Evolutionary conservation across 768 basidiomycete genomes (phyloP).

Genomic region (Auricularia auricula-judae): DNA sequence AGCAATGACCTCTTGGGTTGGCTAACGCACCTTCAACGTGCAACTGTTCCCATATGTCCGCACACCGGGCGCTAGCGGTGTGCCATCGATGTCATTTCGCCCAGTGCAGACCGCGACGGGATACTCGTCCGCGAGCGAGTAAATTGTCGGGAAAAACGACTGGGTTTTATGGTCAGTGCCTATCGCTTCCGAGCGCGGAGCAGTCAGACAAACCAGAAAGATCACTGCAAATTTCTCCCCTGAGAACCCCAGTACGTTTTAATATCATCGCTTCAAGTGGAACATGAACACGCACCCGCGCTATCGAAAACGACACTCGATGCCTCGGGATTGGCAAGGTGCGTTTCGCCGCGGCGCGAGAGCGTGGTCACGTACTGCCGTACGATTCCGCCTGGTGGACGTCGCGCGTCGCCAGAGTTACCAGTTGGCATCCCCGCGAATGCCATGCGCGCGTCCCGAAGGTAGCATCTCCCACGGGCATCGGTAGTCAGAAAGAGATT

Average conservation of each 20-base stretch:
- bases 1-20: not conserved
- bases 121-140: constrained; percentile 50
- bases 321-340: constrained; percentile 50
- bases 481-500: constrained; percentile 62
- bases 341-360: constrained; percentile 27
- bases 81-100: constrained; percentile 43
- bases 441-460: constrained; percentile 65
- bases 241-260: constrained; percentile 15
- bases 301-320: constrained; percentile 60
- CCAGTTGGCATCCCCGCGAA: constrained; percentile 22
- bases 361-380: constrained; percentile 34
- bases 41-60: constrained; percentile 59
- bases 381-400: not conserved
- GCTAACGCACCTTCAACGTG: constrained; percentile 55
- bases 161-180: constrained; percentile 16
- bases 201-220: constrained; percentile 42
- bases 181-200: not conserved
- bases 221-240: constrained; percentile 56
- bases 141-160: constrained; percentile 65
- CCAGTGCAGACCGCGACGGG: constrained; percentile 64
- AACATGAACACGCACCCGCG: constrained; percentile 35
- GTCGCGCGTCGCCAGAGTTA: not conserved
- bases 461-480: constrained; percentile 42
- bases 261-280: not conserved
- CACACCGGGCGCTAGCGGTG: constrained; percentile 31